Base-by-base conservation (phyloP, 805 yeast species). In the Wickerhamiella bombiphila region DNA sequence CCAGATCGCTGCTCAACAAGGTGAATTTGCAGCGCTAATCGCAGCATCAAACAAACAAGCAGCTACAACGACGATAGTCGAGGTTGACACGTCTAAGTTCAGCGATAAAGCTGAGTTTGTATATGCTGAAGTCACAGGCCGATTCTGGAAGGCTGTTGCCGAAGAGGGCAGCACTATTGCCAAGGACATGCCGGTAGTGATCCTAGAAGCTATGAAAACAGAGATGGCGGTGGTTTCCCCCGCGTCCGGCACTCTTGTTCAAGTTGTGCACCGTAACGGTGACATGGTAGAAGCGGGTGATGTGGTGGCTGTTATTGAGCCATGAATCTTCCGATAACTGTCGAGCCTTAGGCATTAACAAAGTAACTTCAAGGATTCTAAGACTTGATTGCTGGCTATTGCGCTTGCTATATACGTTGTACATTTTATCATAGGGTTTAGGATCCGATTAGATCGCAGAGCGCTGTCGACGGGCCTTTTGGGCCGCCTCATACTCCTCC, bases 261-360 rank as follows among this genome's bases (percentile, higher is more conserved):
- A 55, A 44, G 49, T 59, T 36, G 63, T 65, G 17, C 94, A 83
- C 57, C 66, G 68, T 39, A 82, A 83, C 53, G 97, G 97, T 52
- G 95, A 88, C 53, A 81, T 91, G 80, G 93, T 88, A 29, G 96
- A 88, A 42, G 83, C 95, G 29, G 98, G 98, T 45, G 97, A 91
- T 57, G 61, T 83, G 44, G 94, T 91, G 34, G 96, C 78, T 36
- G 94, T 86, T 18, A 62, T 80, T 29, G 76, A 72, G 56, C 70
- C 55, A 34, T 44, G 32, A 37, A 7, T 18, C 14, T 25, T 17
- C n/a, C 20, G n/a, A n/a, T n/a, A n/a, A n/a, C n/a, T n/a, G n/a
- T n/a, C n/a, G n/a, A n/a, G n/a, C n/a, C n/a, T n/a, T n/a, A n/a
- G n/a, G n/a, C n/a, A n/a, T n/a, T n/a, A n/a, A n/a, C n/a, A n/a